Evolutionary conservation across 129 eudicot genomes (phyloP).

Genomic region (Tanacetum coccineum): DNA sequence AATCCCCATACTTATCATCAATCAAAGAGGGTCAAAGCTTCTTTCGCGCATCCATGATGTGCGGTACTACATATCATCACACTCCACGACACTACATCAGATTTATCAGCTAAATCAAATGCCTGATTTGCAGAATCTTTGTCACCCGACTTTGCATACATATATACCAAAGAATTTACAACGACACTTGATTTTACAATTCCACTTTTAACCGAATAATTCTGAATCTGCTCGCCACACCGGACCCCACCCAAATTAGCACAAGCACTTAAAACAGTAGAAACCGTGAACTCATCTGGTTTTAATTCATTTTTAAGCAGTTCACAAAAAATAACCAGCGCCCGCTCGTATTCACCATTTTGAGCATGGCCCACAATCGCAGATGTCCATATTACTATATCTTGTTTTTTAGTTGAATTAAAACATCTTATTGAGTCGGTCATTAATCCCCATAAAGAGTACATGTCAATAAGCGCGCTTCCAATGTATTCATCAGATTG

Average conservation of each 20-base stretch:
- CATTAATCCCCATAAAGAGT: constrained; percentile 26
- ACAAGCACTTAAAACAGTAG: constrained; percentile 40
- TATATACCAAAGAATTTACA: too few relatives aligned
- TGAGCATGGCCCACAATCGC: constrained; percentile 41
- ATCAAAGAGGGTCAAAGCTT: too few relatives aligned
- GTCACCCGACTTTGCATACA: too few relatives aligned
- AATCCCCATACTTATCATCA: too few relatives aligned
- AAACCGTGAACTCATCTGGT: constrained; percentile 45
- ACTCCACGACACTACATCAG: too few relatives aligned
- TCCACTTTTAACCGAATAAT: too few relatives aligned
- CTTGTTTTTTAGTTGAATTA: constrained; percentile 28
- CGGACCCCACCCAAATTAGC: constrained; percentile 42
- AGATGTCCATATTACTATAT: constrained; percentile 49
- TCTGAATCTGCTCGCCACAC: too few relatives aligned
- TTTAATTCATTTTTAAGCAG: constrained; percentile 28
- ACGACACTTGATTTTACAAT: too few relatives aligned
- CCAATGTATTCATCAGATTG: constrained; percentile 41
- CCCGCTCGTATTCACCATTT: constrained; percentile 37
- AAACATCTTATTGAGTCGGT: constrained; percentile 33
- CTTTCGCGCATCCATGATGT: too few relatives aligned
- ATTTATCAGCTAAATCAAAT: too few relatives aligned
- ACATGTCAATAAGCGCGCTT: constrained; percentile 43
- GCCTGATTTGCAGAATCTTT: too few relatives aligned
- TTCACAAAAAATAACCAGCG: constrained; percentile 30
- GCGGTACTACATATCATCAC: too few relatives aligned